phyloP scores from a whole-genome alignment of 2,329 filamentous ascomycete genomes.

The Botrytis elliptica region DNA sequence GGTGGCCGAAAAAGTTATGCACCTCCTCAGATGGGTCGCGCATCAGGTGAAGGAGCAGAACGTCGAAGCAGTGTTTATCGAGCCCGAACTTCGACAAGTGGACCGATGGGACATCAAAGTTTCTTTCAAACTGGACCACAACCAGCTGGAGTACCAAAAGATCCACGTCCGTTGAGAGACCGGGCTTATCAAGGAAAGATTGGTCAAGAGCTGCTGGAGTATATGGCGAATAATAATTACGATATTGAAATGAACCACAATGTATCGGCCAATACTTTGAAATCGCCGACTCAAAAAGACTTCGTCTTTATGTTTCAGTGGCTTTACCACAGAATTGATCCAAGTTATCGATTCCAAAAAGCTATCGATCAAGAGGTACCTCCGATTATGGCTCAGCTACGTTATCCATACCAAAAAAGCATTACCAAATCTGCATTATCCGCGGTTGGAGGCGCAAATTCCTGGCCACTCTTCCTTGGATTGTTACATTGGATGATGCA shows the following conservation, averaged over 20 bases:
- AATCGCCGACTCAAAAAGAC: constrained; percentile 95
- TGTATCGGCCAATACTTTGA: constrained; percentile 85
- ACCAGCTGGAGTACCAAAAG: constrained; percentile 76
- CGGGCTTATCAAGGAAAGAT: constrained; percentile 77
- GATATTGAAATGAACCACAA: constrained; percentile 97
- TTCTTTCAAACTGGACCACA: constrained; percentile 90
- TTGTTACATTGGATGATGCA: constrained; percentile 99
- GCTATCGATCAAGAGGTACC: constrained; percentile 95
- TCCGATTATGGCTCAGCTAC: constrained; percentile 84
- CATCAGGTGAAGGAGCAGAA: constrained; percentile 49
- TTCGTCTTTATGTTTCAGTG: constrained; percentile 98
- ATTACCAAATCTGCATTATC: constrained; percentile 96
- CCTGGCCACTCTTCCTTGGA: constrained; percentile 88
- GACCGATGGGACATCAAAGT: constrained; percentile 75
- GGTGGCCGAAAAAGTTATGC: constrained; percentile 59
- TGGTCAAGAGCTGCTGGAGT: constrained; percentile 86
- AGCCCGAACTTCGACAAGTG: constrained; percentile 64
- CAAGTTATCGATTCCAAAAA: constrained; percentile 88
- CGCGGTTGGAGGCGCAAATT: constrained; percentile 90
- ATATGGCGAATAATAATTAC: constrained; percentile 89
- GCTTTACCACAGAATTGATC: constrained; percentile 94
- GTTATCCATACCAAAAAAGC: constrained; percentile 91
- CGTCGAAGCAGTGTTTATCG: constrained; percentile 82
- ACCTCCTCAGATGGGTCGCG: constrained; percentile 41
- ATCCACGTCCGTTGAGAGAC: constrained; percentile 84